Evolutionary conservation across 179 eudicot species (phyloP), one percentile per base, ranked within the genome.

Genomic region (Sideroxylon spinosum): DNA sequence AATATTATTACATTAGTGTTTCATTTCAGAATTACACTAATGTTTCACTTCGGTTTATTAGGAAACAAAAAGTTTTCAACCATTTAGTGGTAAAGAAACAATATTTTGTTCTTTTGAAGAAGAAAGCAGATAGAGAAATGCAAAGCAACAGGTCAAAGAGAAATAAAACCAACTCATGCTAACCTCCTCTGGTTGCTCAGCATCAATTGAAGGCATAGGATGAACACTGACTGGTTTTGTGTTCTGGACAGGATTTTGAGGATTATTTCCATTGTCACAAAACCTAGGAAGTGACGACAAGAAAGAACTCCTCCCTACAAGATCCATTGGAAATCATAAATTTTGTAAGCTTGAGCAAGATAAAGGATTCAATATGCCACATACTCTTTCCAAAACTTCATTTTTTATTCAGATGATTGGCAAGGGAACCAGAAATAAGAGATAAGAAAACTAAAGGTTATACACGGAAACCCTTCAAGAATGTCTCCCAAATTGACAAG

Each of bases 161-260:
- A 75, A 53, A 13, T 67, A 46, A 10, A 72, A 25, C 62, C 16
- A 61, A 44, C n/a, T 62, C 23, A 74, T 17, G 71, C 78, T 79
- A 81, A 88, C 95, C 81, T 93, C 92, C 59, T 73, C 78, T 28
- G 78, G 76, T 68, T 83, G 78, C 75, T 86, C 85, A 50, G 74
- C n/a, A 78, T 90, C 90, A 79, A 60, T 78, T 3, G 79, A 84
- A 49, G 89, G 88, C 71, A 86, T 68, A 19, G 92, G 93, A 86
- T 84, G 91, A 63, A 83, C 88, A 83, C 81, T 84, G 68, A 76
- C 76, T 65, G 82, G 68, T 69, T 76, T 94, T 63, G 89, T 78
- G 83, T 72, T 82, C 26, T 57, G 85, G n/a, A 28, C 37, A 64
- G 74, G 79, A 61, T 75, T 83, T 64, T 79, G 87, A 73, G 86